Percentiles rank a stretch among this genome's conserved stretches.
These are phyloP conservation scores for Colletotrichum ledebouriae DNA, from an alignment of 2,329 filamentous ascomycete genomes.

Conservation along the genomic window DNA sequence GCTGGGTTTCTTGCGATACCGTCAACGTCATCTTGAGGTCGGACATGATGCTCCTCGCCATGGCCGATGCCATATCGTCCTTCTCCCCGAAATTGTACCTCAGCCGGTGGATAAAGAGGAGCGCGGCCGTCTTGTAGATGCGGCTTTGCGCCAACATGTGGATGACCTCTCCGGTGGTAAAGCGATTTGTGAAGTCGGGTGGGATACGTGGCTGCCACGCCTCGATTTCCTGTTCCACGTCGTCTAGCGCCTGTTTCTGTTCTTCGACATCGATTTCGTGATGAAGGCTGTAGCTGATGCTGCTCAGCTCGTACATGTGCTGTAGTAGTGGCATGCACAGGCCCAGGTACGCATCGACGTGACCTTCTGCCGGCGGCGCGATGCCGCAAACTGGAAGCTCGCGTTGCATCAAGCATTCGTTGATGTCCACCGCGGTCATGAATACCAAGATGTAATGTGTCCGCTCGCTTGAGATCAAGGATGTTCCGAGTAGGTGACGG, in stretches of 20 bases:
- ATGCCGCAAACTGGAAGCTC: constrained; percentile 45
- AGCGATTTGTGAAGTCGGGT: constrained; percentile 42
- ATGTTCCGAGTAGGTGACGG: constrained; percentile 32
- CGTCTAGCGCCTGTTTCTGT: constrained; percentile 28
- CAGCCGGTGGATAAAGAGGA: constrained; percentile 47
- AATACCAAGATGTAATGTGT: constrained; percentile 42
- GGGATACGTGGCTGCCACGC: constrained; percentile 46
- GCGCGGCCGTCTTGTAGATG: constrained; percentile 44
- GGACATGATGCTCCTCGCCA: constrained; percentile 45
- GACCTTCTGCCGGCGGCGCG: constrained; percentile 25
- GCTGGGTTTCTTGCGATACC: constrained; percentile 41
- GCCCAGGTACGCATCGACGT: constrained; percentile 48
- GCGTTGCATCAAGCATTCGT: constrained; percentile 45
- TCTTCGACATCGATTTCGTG: constrained; percentile 32
- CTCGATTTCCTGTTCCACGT: constrained; percentile 39
- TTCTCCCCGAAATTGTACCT: constrained; percentile 44
- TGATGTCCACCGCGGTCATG: constrained; percentile 46
- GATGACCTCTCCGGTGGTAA: constrained; percentile 44
- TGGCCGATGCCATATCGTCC: constrained; percentile 42
- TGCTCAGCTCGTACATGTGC: constrained; percentile 46
- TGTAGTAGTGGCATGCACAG: constrained; percentile 46
- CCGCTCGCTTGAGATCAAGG: constrained; percentile 30
- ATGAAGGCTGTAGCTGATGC: constrained; percentile 44
- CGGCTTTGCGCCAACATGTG: constrained; percentile 50
- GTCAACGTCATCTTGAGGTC: constrained; percentile 45